These are phyloP conservation scores for Coemansia sp. DNA, from an alignment of 192 early-diverging fungal genomes.

Conservation along the genomic window DNA sequence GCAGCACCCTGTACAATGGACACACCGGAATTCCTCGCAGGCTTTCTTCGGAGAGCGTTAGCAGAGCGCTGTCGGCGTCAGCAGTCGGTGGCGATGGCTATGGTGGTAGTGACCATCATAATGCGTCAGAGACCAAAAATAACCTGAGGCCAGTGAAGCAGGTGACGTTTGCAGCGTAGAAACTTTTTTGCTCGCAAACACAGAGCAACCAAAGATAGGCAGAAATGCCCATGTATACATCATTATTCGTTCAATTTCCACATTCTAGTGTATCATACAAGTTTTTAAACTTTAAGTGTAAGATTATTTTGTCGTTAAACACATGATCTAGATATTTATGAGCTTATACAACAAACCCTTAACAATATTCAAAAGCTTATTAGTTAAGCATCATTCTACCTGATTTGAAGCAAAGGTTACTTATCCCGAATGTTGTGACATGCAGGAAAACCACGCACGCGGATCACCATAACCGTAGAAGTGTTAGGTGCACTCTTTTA, in stretches of 20 bases:
- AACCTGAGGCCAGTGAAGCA: slow-evolving; percentile 30
- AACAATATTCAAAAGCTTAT: no score
- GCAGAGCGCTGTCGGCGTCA: slow-evolving; percentile 2
- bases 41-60: slow-evolving; percentile 5
- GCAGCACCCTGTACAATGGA: neutral
- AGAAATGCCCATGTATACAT: neutral
- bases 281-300: neutral
- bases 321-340: neutral
- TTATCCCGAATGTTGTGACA: neutral
- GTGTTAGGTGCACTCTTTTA: neutral
- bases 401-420: neutral
- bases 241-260: neutral
- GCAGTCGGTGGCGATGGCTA: neutral
- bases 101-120: neutral
- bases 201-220: neutral
- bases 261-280: neutral
- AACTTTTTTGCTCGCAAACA: no score
- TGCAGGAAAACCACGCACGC: neutral
- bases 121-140: neutral
- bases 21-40: neutral
- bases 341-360: no score
- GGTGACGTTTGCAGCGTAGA: slow-evolving; percentile 37
- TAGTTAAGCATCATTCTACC: no score
- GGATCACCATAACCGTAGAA: neutral
- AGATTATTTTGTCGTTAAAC: neutral